A percentile compares a stretch with the other conserved stretches of the same genome.
phyloP scores from a whole-genome alignment of 495 filamentous ascomycete species.

The Cercophora scortea region DNA sequence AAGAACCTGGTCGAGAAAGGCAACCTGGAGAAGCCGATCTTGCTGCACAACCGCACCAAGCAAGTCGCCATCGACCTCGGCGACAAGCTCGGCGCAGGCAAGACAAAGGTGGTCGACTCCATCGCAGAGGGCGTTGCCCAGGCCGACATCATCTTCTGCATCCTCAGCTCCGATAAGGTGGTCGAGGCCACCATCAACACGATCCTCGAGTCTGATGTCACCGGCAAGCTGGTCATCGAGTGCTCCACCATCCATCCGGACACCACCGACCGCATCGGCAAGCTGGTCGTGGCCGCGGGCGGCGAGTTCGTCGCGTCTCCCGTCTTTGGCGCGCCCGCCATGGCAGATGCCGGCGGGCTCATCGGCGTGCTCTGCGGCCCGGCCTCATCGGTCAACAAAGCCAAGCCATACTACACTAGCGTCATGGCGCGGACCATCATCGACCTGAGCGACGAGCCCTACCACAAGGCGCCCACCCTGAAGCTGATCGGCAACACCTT shows the following conservation, averaged over 20 bases:
- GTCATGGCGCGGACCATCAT: slow-evolving; percentile 68
- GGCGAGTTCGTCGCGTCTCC: slow-evolving; percentile 74
- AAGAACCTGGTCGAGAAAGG: slow-evolving; percentile 77
- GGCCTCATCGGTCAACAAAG: slow-evolving; percentile 48
- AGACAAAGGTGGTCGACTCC: slow-evolving; percentile 51
- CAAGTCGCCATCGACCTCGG: slow-evolving; percentile 51
- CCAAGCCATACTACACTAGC: slow-evolving; percentile 68
- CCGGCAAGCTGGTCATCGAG: slow-evolving; percentile 71
- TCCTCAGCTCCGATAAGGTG: slow-evolving; percentile 71
- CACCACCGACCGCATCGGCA: slow-evolving; percentile 58
- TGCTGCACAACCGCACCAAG: slow-evolving; percentile 73
- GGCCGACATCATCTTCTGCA: slow-evolving; percentile 77
- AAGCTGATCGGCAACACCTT: slow-evolving; percentile 88
- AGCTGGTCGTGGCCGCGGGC: slow-evolving; percentile 46
- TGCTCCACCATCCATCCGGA: slow-evolving; percentile 86
- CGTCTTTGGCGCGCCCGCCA: slow-evolving; percentile 74
- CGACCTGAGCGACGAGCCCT: slow-evolving; percentile 56
- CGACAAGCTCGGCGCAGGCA: slow-evolving; percentile 43
- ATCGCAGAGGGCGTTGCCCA: slow-evolving; percentile 57
- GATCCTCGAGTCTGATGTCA: slow-evolving; percentile 46
- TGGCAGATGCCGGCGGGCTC: slow-evolving; percentile 68
- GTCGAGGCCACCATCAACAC: slow-evolving; percentile 50
- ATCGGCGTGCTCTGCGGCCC: slow-evolving; percentile 72
- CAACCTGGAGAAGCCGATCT: slow-evolving; percentile 56
- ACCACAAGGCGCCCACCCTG: slow-evolving; percentile 51